Percentiles rank a stretch among this genome's conserved stretches.
Evolutionary conservation across 306 rosid species (phyloP).

Genomic region (Sphenostylis stenocarpa): DNA sequence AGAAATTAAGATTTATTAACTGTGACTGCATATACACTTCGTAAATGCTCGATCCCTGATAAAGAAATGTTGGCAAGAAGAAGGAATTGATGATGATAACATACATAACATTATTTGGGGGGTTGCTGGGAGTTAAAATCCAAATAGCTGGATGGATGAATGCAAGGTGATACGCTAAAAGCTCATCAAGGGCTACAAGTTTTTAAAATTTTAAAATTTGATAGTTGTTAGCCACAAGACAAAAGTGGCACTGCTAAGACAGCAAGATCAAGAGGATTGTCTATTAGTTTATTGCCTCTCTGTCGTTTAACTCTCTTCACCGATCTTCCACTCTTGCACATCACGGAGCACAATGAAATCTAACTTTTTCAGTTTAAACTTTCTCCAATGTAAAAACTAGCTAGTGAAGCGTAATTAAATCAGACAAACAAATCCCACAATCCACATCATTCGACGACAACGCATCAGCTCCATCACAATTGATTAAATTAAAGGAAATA

Average conservation of each 20-base stretch:
- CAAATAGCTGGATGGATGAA: constrained; percentile 25
- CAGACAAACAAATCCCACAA: constrained; percentile 31
- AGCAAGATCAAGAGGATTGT: constrained; percentile 55
- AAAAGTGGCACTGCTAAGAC: constrained; percentile 46
- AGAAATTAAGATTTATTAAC: constrained; percentile 16
- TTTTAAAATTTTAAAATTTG: constrained; percentile 25
- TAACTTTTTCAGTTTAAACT: constrained; percentile 40
- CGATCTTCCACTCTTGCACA: constrained; percentile 40
- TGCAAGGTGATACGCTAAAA: constrained; percentile 16
- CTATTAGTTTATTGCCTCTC: constrained; percentile 25
- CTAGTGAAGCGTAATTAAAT: constrained; percentile 22
- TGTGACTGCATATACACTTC: neutral
- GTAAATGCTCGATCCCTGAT: too few relatives aligned
- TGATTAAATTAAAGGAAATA: constrained; percentile 11
- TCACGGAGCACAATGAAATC: constrained; percentile 62
- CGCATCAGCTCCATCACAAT: constrained; percentile 39
- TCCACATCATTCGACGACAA: constrained; percentile 36
- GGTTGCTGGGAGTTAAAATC: constrained; percentile 24
- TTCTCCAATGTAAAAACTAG: constrained; percentile 31
- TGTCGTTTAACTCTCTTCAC: constrained; percentile 38
- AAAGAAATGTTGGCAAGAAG: constrained; percentile 14
- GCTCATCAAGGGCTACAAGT: constrained; percentile 27
- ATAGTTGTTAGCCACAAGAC: constrained; percentile 39
- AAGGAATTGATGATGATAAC: neutral
- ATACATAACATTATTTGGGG: constrained; percentile 18